These are phyloP conservation scores for Russula olivacea DNA, from an alignment of 768 basidiomycete genomes.

Conservation along the genomic window DNA sequence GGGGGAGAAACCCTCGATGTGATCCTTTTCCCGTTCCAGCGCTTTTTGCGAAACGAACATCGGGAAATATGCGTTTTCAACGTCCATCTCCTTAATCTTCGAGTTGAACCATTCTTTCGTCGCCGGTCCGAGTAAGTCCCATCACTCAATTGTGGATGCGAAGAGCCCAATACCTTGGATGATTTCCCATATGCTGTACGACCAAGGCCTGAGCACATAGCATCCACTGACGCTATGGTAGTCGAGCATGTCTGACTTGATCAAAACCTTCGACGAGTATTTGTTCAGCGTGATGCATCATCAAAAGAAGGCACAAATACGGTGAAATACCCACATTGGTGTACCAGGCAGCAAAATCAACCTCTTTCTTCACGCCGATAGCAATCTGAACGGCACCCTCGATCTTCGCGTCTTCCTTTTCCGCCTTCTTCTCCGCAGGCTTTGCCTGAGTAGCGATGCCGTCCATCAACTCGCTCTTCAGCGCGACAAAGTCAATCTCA, in stretches of 20 bases:
- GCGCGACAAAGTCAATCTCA: slow-evolving; percentile 64
- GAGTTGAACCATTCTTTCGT: slow-evolving; percentile 88
- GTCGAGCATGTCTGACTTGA: slow-evolving; percentile 98
- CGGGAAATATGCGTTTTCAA: slow-evolving; percentile 97
- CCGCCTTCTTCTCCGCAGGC: slow-evolving; percentile 36
- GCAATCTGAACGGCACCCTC: slow-evolving; percentile 89
- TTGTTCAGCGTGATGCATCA: slow-evolving; percentile 11
- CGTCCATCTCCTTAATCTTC: slow-evolving; percentile 88
- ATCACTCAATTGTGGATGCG: background rate
- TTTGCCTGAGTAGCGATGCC: slow-evolving; percentile 31
- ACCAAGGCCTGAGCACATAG: slow-evolving; percentile 98
- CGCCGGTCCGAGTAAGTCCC: background rate
- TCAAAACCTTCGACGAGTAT: slow-evolving; percentile 60
- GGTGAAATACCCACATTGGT: slow-evolving; percentile 58
- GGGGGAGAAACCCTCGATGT: slow-evolving; percentile 98
- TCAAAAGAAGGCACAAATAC: background rate
- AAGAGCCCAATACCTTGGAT: slow-evolving; percentile 67
- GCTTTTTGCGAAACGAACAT: slow-evolving; percentile 95
- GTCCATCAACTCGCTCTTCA: slow-evolving; percentile 45
- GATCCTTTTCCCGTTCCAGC: slow-evolving; percentile 94
- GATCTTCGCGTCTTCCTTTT: slow-evolving; percentile 73
- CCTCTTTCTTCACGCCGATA: slow-evolving; percentile 92
- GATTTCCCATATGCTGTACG: slow-evolving; percentile 93
- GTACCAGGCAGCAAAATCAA: slow-evolving; percentile 92
- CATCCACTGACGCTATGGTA: slow-evolving; percentile 99